Base-by-base conservation (phyloP, 768 basidiomycete species). In the Royoungia palumana region DNA sequence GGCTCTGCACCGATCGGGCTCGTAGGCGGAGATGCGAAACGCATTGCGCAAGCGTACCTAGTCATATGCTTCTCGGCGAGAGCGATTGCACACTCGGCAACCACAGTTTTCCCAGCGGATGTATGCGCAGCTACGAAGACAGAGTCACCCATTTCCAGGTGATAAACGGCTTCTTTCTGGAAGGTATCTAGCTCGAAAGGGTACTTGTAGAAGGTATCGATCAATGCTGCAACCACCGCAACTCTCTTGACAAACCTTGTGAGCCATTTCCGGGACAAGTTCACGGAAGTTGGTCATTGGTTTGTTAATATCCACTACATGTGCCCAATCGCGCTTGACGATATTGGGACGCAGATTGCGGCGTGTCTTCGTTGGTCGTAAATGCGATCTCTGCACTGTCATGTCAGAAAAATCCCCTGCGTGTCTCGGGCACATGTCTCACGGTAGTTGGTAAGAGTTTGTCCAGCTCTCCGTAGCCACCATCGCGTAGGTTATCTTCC, bases 61-160 rank as follows among this genome's bases (percentile, higher is more conserved):
- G 96, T 99, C 94, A 99, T 96, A 70, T 99, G 96, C 62, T 94
- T 94, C 56, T 86, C 89, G 5, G 96, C 95, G 9, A 99, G 76
- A 5, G 94, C 90, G 58, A 99, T 98, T 2, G 96, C 96, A 67
- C 98, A 99, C 63, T 99, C 96, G 0, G 96, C 96, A 8, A 99
- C 96, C 16, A 98, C 96, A 2, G 96, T 99, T 70, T 99, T 99
- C 28, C 96, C 96, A 14, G 96, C 96, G n/a, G 91, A 94, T 4
- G 96, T 99, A 70, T 99, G 96, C 6, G 96, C 96, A 13, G 96
- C 96, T n/a, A 99, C 94, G 65, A 99, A 99, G 16, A 99, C 95
- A 12, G 93, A 95, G 57, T 99, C 91, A 9, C 94, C 96, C 75
- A 89, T 83, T 67, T 99, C 96, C 16, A 99, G 77, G 68, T 96